These are phyloP conservation scores for Picea abies DNA, from an alignment of 83 land plant genomes.

Conservation along the genomic window DNA sequence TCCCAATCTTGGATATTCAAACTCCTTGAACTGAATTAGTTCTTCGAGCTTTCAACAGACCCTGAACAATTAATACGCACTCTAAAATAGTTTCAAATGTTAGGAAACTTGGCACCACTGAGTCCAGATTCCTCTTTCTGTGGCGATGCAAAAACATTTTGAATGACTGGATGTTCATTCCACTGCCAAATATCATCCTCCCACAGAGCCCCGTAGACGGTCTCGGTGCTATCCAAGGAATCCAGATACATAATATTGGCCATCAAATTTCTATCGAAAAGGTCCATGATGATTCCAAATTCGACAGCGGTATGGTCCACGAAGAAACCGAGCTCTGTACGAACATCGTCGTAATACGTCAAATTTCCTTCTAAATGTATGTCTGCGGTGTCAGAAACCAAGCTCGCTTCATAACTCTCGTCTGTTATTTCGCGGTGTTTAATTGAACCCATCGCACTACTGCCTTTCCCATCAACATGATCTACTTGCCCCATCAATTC, in stretches of 20 bases:
- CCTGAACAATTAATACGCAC: too few species aligned
- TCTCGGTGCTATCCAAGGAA: background rate
- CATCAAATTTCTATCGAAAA: background rate
- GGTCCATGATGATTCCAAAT: background rate
- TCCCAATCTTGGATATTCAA: too few species aligned
- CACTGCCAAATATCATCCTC: slow-evolving; percentile 9
- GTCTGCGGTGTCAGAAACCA: background rate
- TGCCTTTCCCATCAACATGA: background rate
- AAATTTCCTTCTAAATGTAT: background rate
- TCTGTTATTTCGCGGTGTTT: background rate
- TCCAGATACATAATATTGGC: background rate
- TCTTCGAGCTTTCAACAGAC: too few species aligned
- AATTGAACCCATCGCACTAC: background rate
- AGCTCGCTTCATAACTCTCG: background rate
- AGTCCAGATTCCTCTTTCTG: too few species aligned
- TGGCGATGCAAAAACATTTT: too few species aligned
- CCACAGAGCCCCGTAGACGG: background rate
- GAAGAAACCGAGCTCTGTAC: background rate
- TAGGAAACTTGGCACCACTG: too few species aligned
- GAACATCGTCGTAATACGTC: slow-evolving; percentile 4
- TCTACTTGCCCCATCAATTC: background rate
- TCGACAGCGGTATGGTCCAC: background rate
- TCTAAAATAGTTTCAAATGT: too few species aligned
- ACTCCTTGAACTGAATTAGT: too few species aligned
- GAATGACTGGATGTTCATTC: background rate